Conservation (phyloP, 2,329 filamentous ascomycete genomes). For the Eurotiales sp. region DNA sequence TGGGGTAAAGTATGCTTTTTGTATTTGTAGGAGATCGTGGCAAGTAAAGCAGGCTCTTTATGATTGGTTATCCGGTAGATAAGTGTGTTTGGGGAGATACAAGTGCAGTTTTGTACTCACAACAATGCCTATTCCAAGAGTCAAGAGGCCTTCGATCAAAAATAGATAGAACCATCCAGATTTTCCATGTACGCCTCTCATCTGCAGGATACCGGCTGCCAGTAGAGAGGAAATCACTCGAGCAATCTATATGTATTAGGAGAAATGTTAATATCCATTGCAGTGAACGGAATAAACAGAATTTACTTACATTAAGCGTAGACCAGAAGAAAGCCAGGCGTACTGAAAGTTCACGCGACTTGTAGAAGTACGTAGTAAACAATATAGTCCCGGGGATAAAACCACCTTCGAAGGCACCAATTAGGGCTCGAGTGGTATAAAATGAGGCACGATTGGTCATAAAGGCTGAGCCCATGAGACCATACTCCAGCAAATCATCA, state of each 20-base stretch:
- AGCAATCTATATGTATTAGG: too few relatives aligned
- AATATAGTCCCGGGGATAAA: conserved; percentile 64
- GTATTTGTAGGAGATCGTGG: conserved; percentile 52
- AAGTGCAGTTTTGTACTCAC: too few relatives aligned
- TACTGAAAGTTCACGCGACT: conserved; percentile 59
- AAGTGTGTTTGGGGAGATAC: too few relatives aligned
- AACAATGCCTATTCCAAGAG: conserved; percentile 50
- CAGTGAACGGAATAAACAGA: too few relatives aligned
- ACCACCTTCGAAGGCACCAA: conserved; percentile 46
- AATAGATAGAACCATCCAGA: conserved; percentile 52
- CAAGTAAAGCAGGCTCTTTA: conserved; percentile 48
- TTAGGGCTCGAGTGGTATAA: conserved; percentile 37
- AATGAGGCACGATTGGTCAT: conserved; percentile 39
- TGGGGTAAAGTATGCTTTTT: conserved; percentile 51
- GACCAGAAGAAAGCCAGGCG: conserved; percentile 45
- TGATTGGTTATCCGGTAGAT: background rate
- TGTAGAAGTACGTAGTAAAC: conserved; percentile 61
- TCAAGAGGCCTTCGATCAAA: conserved; percentile 55
- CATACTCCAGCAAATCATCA: conserved; percentile 51
- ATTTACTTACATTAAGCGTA: conserved; percentile 8
- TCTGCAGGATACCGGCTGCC: conserved; percentile 34
- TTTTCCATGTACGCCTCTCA: conserved; percentile 28
- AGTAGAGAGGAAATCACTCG: conserved; percentile 32
- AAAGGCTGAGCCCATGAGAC: conserved; percentile 46
- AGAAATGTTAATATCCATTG: too few relatives aligned